Evolutionary conservation across 164 flowering plant species (phyloP), one percentile per base, ranked within the genome.

Genomic region (Akebia trifoliata): DNA sequence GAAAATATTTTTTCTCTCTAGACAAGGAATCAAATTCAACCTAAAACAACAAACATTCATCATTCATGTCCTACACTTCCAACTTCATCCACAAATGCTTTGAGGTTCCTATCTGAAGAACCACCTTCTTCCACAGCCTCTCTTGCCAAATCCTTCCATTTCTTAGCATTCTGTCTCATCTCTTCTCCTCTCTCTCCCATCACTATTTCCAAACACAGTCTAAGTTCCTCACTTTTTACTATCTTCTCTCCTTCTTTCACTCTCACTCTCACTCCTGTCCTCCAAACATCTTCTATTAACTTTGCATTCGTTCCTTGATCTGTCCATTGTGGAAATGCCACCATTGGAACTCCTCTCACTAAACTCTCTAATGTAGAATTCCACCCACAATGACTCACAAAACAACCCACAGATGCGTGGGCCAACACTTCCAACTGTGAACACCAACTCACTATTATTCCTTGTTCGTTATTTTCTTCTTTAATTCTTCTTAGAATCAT

Each of bases 301-400:
- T 62, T 78, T 0, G 75, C 75, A 30, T 72, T 77, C 4, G 75
- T 74, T 42, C 54, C 55, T 40, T 77, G 81, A 22, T 77, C 81
- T 4, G 67, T 6, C 72, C 73, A 72, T 35, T 67, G 70, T 0
- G 81, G 78, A 45, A 72, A 64, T 12, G 65, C 74, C 64, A 78
- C 79, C 62, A 75, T 26, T 9, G 79, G 81, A 1, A 78, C 70
- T 14, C 79, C 81, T 12, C 32, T 59, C 1, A 40, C 60, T 21
- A 78, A 4, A 26, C 75, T 63, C 61, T 78, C 79, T 42, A 72
- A 11, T 8, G 75, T 56, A 32, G 81, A 78, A 46, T 78, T 77
- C 78, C 78, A 77, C 28, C 81, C 81, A 26, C 81, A 74, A 31
- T 77, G 81, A 7, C 66, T 72, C 62, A 78, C 54, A 28, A 78